Evolutionary conservation across 2,329 filamentous ascomycete species (phyloP).

Genomic region (Cordyceps fumosorosea): DNA sequence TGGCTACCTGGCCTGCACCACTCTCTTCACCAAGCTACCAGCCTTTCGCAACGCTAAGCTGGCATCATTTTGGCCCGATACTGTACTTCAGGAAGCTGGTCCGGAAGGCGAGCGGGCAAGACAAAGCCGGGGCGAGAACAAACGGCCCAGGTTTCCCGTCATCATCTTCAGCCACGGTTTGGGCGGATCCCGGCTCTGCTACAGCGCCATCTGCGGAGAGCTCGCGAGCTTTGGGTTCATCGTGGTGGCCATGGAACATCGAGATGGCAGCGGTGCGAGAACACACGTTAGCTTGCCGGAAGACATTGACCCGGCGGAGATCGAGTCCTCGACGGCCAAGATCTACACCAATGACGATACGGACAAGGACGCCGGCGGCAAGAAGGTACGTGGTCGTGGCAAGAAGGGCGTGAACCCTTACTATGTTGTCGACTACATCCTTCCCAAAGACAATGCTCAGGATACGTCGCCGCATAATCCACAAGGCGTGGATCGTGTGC

Average conservation of each 20-base stretch:
- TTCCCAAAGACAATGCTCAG: constrained; percentile 47
- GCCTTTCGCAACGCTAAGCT: constrained; percentile 55
- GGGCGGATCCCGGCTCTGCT: constrained; percentile 56
- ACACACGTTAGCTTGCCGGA: constrained; percentile 52
- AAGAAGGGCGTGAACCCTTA: constrained; percentile 26
- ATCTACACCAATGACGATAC: constrained; percentile 19
- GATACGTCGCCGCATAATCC: constrained; percentile 50
- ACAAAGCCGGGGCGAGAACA: constrained; percentile 5
- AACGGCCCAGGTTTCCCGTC: constrained; percentile 48
- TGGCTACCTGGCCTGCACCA: constrained; percentile 48
- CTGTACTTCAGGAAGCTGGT: not conserved
- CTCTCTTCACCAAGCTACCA: constrained; percentile 58
- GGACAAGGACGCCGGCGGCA: constrained; percentile 25
- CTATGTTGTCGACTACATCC: constrained; percentile 55
- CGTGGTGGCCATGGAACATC: constrained; percentile 57
- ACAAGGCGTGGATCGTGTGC: constrained; percentile 51
- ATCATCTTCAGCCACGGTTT: constrained; percentile 62
- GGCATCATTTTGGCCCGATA: constrained; percentile 26
- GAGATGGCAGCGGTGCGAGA: constrained; percentile 57
- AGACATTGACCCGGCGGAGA: constrained; percentile 27
- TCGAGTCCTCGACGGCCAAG: constrained; percentile 23
- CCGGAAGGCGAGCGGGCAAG: not conserved
- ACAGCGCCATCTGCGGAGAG: constrained; percentile 57
- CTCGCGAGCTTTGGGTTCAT: constrained; percentile 61
- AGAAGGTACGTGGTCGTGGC: constrained; percentile 25